Conservation (phyloP, 768 basidiomycete species). For the Lactarius indigo region DNA sequence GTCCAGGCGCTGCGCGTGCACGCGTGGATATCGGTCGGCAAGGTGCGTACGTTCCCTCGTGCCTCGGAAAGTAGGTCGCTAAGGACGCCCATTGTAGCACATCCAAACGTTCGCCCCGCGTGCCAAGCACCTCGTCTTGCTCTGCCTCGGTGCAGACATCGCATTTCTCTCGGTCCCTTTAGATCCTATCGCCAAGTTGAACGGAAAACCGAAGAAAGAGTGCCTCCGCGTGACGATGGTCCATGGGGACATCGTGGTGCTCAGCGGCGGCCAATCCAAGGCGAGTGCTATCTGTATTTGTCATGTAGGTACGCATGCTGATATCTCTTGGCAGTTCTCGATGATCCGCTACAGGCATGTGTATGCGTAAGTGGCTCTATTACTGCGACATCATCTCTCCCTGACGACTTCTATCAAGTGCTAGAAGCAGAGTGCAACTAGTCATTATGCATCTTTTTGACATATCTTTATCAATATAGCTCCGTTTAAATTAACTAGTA, state of each 20-base stretch:
- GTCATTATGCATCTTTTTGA: not conserved
- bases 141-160: conserved; percentile 24
- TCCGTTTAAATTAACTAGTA: not conserved
- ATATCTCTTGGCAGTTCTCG: conserved; percentile 1
- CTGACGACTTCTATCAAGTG: conserved; percentile 15
- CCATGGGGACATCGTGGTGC: conserved; percentile 22
- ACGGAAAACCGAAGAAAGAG: conserved; percentile 9
- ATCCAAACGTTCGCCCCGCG: conserved; percentile 14
- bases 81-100: not conserved
- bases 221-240: conserved; percentile 25
- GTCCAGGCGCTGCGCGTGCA: conserved; percentile 9
- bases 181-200: not conserved
- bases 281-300: not conserved
- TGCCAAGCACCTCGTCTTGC: conserved; percentile 4
- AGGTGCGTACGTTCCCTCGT: conserved; percentile 9
- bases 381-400: not conserved
- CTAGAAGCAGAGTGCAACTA: conserved; percentile 20
- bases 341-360: conserved; percentile 20
- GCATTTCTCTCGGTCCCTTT: conserved; percentile 2
- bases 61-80: not conserved
- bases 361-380: conserved; percentile 19
- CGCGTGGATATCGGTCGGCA: conserved; percentile 22
- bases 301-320: not conserved
- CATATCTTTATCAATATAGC: conserved; percentile 14
- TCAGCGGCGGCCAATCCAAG: conserved; percentile 14